A percentile compares a stretch with the other conserved stretches of the same genome.
Conservation (phyloP, 2,329 filamentous ascomycete species). For the Colletotrichum sp. region DNA sequence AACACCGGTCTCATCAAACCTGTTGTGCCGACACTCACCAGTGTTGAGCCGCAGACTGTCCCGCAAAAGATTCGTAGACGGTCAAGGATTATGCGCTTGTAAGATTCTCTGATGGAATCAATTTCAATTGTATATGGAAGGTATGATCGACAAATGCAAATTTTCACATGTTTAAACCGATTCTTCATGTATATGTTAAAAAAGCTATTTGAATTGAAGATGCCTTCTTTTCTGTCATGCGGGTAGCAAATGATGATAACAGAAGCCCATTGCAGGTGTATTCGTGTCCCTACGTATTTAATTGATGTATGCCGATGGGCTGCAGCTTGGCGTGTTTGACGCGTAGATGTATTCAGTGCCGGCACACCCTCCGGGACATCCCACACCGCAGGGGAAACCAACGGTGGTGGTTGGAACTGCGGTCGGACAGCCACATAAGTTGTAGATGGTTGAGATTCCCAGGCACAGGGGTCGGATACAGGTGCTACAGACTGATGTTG, state of each 20-base stretch:
- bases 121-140: not conserved
- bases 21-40: constrained; percentile 40
- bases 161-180: not conserved
- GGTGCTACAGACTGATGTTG: not conserved
- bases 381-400: not conserved
- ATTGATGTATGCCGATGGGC: not conserved
- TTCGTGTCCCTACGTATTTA: not conserved
- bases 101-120: not conserved
- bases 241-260: not conserved
- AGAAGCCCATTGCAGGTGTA: not conserved
- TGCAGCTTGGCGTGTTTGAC: constrained; percentile 1
- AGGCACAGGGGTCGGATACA: not conserved
- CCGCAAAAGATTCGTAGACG: not conserved
- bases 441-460: not conserved
- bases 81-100: constrained; percentile 1
- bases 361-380: constrained; percentile 12
- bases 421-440: constrained; percentile 5
- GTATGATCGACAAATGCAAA: not conserved
- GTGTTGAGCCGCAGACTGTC: constrained; percentile 27
- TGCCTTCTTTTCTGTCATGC: not conserved
- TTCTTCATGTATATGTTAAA: not conserved
- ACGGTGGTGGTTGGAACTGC: not conserved
- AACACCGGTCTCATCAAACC: constrained; percentile 40
- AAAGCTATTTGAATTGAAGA: not conserved
- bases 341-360: constrained; percentile 7